Evolutionary conservation across 2,329 filamentous ascomycete genomes (phyloP).

Genomic region (Eutypella sp.): DNA sequence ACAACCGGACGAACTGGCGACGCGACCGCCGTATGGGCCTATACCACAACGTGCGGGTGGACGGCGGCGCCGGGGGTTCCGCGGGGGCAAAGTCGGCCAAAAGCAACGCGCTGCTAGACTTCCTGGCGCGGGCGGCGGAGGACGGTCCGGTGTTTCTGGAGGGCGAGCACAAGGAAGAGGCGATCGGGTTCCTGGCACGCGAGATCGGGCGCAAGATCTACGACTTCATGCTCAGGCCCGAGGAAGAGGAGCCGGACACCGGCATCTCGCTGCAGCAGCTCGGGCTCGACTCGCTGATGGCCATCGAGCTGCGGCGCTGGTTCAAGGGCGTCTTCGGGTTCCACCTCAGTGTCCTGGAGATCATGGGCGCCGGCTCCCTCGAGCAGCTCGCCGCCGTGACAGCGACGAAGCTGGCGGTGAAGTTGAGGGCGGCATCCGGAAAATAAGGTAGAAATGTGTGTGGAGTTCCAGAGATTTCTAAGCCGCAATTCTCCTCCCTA

Average conservation of each 20-base stretch:
- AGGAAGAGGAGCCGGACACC: slow-evolving; percentile 17
- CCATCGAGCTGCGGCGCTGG: slow-evolving; percentile 28
- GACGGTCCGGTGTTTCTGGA: slow-evolving; percentile 5
- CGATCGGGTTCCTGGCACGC: slow-evolving; percentile 12
- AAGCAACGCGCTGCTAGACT: slow-evolving; percentile 16
- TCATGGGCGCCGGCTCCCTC: slow-evolving; percentile 13
- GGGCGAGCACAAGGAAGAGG: slow-evolving; percentile 8
- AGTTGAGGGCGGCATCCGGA: slow-evolving; percentile 7
- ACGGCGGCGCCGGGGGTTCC: neutral
- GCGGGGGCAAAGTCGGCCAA: slow-evolving; percentile 5
- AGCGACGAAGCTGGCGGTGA: slow-evolving; percentile 10
- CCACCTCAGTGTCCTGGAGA: slow-evolving; percentile 15
- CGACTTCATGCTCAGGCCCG: slow-evolving; percentile 14
- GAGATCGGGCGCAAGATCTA: slow-evolving; percentile 20
- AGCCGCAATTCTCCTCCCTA: too few relatives aligned
- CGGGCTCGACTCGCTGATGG: slow-evolving; percentile 28
- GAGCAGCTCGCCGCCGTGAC: slow-evolving; percentile 11
- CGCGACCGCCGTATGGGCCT: slow-evolving; percentile 23
- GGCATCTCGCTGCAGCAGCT: slow-evolving; percentile 16
- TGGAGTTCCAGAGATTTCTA: neutral
- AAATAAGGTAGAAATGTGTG: neutral
- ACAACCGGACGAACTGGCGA: slow-evolving; percentile 21
- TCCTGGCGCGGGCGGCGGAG: slow-evolving; percentile 9
- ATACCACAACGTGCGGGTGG: slow-evolving; percentile 20
- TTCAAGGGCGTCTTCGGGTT: slow-evolving; percentile 23